phyloP scores from a whole-genome alignment of 192 early-diverging fungal species.

The Coemansia sp. region DNA sequence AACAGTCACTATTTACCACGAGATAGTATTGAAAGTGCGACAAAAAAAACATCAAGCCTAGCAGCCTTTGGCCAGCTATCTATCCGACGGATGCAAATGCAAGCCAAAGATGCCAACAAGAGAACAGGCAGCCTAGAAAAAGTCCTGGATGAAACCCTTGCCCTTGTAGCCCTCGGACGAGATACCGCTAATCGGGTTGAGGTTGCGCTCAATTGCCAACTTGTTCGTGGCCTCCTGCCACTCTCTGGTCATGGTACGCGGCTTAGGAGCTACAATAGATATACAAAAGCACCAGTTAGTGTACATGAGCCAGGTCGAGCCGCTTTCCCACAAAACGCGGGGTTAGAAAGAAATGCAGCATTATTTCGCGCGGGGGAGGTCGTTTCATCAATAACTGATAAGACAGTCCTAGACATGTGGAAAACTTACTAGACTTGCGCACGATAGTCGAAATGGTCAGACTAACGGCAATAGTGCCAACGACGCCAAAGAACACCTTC shows the following conservation, averaged over 20 bases:
- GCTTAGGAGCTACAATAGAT: conserved; percentile 59
- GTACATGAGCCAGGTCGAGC: background rate
- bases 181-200: conserved; percentile 76
- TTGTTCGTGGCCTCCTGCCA: conserved; percentile 84
- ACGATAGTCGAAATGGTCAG: conserved; percentile 60
- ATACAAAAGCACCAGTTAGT: background rate
- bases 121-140: conserved; percentile 9
- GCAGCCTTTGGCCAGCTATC: background rate
- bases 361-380: background rate
- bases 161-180: conserved; percentile 79
- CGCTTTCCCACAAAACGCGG: background rate
- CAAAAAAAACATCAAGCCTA: background rate
- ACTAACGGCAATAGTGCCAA: conserved; percentile 57
- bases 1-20: background rate
- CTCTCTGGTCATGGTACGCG: conserved; percentile 71
- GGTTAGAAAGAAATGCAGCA: conserved; percentile 8
- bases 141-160: conserved; percentile 63
- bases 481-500: conserved; percentile 68
- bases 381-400: background rate
- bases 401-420: conserved; percentile 2
- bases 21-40: background rate
- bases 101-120: background rate
- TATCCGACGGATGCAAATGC: background rate
- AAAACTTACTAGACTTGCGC: conserved; percentile 52
- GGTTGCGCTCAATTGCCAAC: conserved; percentile 65